Base-by-base conservation (phyloP, 768 basidiomycete genomes). In the Mycena albidolilacea region DNA sequence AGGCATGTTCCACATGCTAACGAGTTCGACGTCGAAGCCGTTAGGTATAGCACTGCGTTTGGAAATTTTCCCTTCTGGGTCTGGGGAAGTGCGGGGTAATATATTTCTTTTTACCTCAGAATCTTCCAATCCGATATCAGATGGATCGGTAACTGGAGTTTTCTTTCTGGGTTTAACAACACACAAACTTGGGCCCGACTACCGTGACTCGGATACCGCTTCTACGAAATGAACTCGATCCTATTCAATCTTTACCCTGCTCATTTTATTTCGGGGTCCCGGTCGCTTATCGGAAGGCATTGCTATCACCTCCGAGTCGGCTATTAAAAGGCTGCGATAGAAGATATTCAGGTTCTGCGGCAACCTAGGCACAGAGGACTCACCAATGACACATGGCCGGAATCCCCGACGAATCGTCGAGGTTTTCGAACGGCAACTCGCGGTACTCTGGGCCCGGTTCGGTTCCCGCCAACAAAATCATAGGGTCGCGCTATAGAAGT, bases 371-470 rank as follows among this genome's bases (percentile, higher is more conserved):
- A 48, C 63, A 43, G 17, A 46, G 14, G n/a, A 69, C 57, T 44
- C 54, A 73, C 72, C 67, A 60, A 64, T 64, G 30, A 14, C 37
- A 64, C 30, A 48, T 2, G 4, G 11, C 48, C 12, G 48, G 19
- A 69, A 52, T 65, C 62, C 61, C 72, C 72, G 72, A 69, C 35
- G 41, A 54, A 59, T 65, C 35, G 38, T 57, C 65, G 71, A 67
- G 43, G 39, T 73, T 68, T 39, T 64, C 64, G 46, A 52, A 50
- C 5, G 43, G 12, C 38, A 64, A 37, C 6, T 68, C 62, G 38
- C n/a, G 55, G 58, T 64, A 69, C 48, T 52, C 59, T 37, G 48
- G 46, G 43, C 23, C 37, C 6, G 55, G 23, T 65, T 73, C 67
- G 46, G n/a, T 38, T 50, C 46, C 44, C 44, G 5, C 67, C 21